Evolutionary conservation across 768 basidiomycete genomes (phyloP), one percentile per base, ranked within the genome.

Genomic region (Artomyces pyxidatus): DNA sequence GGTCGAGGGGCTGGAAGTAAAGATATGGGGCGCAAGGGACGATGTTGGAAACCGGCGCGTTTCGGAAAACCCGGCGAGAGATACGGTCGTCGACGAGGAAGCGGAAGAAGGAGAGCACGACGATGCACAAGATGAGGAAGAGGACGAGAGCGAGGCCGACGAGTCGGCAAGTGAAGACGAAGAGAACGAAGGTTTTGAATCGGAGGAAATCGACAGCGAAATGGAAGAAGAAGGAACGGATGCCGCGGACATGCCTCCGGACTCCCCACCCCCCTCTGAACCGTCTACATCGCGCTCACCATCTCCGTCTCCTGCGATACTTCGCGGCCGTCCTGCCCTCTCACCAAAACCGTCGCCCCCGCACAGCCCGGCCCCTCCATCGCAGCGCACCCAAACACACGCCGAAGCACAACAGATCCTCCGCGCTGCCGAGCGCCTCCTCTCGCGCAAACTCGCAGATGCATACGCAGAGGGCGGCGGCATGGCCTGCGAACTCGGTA

Each of bases 1-100:
- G 0, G 68, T 89, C 3, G 78, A 88, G 60, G 81, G 80, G 0
- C 60, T 88, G 7, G 78, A 84, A 49, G 69, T 71, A 16, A 78
- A 66, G 50, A 38, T 54, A 22, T 65, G 60, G 61, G 65, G 61
- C 1, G 48, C 49, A 10, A 39, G 60, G 10, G 52, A 52, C 10
- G 56, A 56, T 2, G 23, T n/a, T 10, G 39, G 47, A n/a, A 26
- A 17, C 11, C 9, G 29, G n/a, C n/a, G n/a, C n/a, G n/a, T n/a
- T n/a, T n/a, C n/a, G n/a, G n/a, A n/a, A n/a, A n/a, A n/a, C 19
- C 14, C 26, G 43, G 10, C 19, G 12, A 51, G 37, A 9, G 22
- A 23, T 19, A n/a, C 16, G 46, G 49, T 45, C 26, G 49, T 38
- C 21, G 39, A 45, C 11, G 53, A 56, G 14, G 53, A 58, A 2